These are phyloP conservation scores for Yarrowia deformans DNA, from an alignment of 805 yeast species.

Conservation along the genomic window DNA sequence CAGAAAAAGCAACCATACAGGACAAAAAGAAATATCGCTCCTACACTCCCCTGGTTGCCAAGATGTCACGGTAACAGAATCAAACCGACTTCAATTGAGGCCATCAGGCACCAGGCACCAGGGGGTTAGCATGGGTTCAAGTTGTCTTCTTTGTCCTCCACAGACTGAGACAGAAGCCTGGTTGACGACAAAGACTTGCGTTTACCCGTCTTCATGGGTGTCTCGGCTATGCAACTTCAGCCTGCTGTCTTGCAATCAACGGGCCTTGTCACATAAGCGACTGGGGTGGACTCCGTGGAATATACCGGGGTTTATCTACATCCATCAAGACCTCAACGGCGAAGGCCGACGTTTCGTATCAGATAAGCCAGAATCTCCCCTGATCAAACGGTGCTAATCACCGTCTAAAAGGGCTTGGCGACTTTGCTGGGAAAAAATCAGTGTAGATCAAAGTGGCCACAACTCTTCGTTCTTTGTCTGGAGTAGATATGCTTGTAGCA, in stretches of 20 bases:
- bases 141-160: too few species aligned
- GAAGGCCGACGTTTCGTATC: not conserved
- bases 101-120: too few species aligned
- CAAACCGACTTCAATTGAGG: too few species aligned
- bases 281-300: not conserved
- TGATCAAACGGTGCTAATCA: not conserved
- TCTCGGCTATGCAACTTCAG: not conserved
- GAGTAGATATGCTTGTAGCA: not conserved
- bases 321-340: not conserved
- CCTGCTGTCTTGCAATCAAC: not conserved
- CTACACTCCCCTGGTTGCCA: too few species aligned
- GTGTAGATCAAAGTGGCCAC: slow-evolving; percentile 4
- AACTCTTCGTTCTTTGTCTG: slow-evolving; percentile 12
- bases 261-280: not conserved
- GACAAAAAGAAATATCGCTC: too few species aligned
- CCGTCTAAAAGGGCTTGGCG: not conserved
- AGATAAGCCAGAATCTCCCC: not conserved
- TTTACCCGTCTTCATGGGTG: not conserved
- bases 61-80: too few species aligned
- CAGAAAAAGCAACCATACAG: too few species aligned
- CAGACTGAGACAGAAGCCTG: too few species aligned
- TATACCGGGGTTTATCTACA: not conserved
- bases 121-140: too few species aligned
- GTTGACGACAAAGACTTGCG: too few species aligned
- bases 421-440: not conserved